Evolutionary conservation across 2,329 filamentous ascomycete species (phyloP).

Genomic region (Orbilia quercus): DNA sequence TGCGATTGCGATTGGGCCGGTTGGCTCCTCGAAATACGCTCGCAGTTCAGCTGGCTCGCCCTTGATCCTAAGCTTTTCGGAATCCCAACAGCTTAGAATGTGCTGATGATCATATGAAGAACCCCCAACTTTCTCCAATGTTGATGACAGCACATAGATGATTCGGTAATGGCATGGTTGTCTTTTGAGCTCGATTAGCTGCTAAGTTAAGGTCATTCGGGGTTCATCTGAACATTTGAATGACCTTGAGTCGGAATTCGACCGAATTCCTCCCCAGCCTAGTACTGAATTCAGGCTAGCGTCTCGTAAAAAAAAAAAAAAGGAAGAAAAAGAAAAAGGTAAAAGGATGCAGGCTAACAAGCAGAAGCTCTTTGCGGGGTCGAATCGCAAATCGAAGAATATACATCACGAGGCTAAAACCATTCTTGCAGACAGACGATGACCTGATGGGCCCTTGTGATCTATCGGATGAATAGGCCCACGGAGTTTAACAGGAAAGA

Average conservation of each 20-base stretch:
- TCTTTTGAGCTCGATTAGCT: not conserved
- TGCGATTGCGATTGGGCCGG: constrained; percentile 4
- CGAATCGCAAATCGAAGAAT: constrained; percentile 35
- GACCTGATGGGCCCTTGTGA: constrained; percentile 47
- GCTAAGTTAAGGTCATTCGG: constrained; percentile 28
- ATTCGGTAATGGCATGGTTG: constrained; percentile 1
- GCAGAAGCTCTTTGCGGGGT: constrained; percentile 42
- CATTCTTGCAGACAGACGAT: constrained; percentile 14
- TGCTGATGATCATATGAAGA: constrained; percentile 42
- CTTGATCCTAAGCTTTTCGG: not conserved
- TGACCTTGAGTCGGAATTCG: constrained; percentile 41
- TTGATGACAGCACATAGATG: constrained; percentile 30
- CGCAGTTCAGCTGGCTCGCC: too few relatives aligned
- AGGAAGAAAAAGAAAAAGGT: constrained; percentile 3
- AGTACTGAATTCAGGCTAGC: constrained; percentile 5
- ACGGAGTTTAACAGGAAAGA: constrained; percentile 12
- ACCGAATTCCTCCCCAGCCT: constrained; percentile 55
- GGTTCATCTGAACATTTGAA: constrained; percentile 40
- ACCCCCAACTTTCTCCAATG: not conserved
- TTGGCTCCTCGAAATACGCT: not conserved
- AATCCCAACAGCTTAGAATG: constrained; percentile 16
- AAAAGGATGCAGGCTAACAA: not conserved
- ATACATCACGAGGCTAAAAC: constrained; percentile 51
- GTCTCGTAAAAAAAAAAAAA: constrained; percentile 9
- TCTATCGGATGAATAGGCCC: constrained; percentile 49